Percentiles rank a stretch among this genome's conserved stretches.
Evolutionary conservation across 164 flowering plant species (phyloP).

Genomic region (Nymphaea thermarum): DNA sequence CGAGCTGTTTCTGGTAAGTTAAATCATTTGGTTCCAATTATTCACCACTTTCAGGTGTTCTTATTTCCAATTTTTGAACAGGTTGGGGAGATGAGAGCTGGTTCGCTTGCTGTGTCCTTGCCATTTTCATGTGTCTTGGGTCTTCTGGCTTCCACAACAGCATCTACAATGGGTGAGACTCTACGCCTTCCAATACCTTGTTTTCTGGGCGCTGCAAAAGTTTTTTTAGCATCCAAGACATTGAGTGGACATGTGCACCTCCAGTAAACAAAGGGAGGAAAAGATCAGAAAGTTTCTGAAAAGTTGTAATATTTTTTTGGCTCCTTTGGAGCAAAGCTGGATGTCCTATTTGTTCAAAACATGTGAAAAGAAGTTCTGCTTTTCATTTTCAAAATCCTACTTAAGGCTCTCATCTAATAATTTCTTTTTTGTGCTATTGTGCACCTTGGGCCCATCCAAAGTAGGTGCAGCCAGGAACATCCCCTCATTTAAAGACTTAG

Average conservation of each 20-base stretch:
- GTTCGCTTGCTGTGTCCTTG: constrained; percentile 80
- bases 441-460: background rate
- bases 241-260: background rate
- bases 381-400: background rate
- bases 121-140: constrained; percentile 91
- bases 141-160: constrained; percentile 80
- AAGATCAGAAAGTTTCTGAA: background rate
- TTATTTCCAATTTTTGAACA: constrained; percentile 14
- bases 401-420: background rate
- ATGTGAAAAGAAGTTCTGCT: background rate
- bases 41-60: background rate
- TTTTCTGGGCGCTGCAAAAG: background rate
- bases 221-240: background rate
- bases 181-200: background rate
- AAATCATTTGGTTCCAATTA: background rate
- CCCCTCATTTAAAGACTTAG: background rate
- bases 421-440: background rate
- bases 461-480: too few species aligned
- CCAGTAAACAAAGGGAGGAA: too few species aligned
- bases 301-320: too few species aligned
- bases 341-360: background rate
- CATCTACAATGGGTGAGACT: constrained; percentile 78
- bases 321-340: too few species aligned
- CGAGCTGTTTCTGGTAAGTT: constrained; percentile 88
- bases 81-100: constrained; percentile 64